Percentiles rank a stretch among this genome's conserved stretches.
These are phyloP conservation scores for Taiwanofungus camphoratus DNA, from an alignment of 1,284 basidiomycete species.

Conservation along the genomic window DNA sequence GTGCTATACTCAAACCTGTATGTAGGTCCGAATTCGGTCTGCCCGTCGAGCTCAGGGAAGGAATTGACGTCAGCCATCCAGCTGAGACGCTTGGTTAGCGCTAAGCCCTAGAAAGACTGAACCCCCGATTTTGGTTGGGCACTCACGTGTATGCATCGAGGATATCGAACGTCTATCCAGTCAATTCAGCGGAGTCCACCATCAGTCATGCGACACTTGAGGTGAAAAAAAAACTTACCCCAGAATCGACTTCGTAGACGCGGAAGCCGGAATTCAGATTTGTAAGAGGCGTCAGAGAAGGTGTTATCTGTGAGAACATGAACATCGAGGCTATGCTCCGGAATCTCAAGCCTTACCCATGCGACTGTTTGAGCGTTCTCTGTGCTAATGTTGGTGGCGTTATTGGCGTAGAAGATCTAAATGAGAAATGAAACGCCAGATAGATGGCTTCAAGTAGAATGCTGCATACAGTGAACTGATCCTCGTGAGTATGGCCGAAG, in stretches of 20 bases:
- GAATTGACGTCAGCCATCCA: slow-evolving; percentile 60
- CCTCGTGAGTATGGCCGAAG: slow-evolving; percentile 81
- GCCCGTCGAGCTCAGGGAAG: slow-evolving; percentile 51
- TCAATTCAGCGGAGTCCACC: too few species aligned
- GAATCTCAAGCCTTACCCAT: slow-evolving; percentile 38
- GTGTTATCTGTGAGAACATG: slow-evolving; percentile 41
- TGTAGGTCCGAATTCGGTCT: slow-evolving; percentile 53
- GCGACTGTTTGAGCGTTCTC: slow-evolving; percentile 50
- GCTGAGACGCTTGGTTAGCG: too few species aligned
- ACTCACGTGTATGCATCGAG: slow-evolving; percentile 68
- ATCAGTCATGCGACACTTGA: too few species aligned
- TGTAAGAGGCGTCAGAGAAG: slow-evolving; percentile 67
- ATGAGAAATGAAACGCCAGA: background rate
- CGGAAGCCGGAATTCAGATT: slow-evolving; percentile 79
- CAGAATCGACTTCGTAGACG: slow-evolving; percentile 74
- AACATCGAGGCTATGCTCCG: background rate
- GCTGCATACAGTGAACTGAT: slow-evolving; percentile 65
- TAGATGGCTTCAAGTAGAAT: too few species aligned
- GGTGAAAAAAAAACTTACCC: slow-evolving; percentile 39
- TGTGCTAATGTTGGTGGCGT: slow-evolving; percentile 56
- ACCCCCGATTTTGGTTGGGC: slow-evolving; percentile 1
- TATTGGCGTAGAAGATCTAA: slow-evolving; percentile 75
- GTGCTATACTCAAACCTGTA: slow-evolving; percentile 71
- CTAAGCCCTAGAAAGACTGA: background rate
- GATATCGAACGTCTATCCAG: slow-evolving; percentile 68